Percentiles rank a stretch among this genome's conserved stretches.
Conservation (phyloP, 768 basidiomycete species). For the Podaxis sp. region DNA sequence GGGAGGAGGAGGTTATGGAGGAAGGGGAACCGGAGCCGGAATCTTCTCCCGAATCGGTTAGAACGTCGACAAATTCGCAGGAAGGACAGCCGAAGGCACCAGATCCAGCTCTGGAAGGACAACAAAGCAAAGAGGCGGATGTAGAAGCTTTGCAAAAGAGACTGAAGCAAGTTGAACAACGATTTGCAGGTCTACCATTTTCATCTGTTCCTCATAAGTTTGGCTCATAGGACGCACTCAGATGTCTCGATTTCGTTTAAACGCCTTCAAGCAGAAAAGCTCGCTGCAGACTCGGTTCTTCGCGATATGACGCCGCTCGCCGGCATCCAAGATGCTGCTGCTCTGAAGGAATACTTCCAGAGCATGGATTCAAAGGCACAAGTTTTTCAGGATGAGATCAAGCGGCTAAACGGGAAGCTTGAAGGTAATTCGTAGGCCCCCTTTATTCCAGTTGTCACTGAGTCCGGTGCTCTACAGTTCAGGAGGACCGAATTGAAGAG, state of each 20-base stretch:
- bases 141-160: constrained; percentile 65
- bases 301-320: constrained; percentile 71
- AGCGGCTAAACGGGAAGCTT: constrained; percentile 69
- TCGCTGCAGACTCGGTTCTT: constrained; percentile 66
- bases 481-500: constrained; percentile 83
- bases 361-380: constrained; percentile 65
- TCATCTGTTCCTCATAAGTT: neutral
- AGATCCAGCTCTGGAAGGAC: neutral
- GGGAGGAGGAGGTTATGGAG: neutral
- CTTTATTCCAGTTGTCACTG: neutral
- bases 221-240: constrained; percentile 28
- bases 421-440: constrained; percentile 50
- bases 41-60: neutral
- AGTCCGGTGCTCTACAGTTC: constrained; percentile 46
- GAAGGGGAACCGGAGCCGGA: neutral
- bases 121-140: constrained; percentile 17
- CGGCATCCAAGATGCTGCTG: constrained; percentile 60
- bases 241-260: constrained; percentile 81
- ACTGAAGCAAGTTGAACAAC: constrained; percentile 70
- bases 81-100: neutral
- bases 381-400: constrained; percentile 78
- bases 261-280: constrained; percentile 69
- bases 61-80: neutral
- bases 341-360: constrained; percentile 71
- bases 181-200: constrained; percentile 60